Base-by-base conservation (phyloP, 1,284 basidiomycete species). In the Xerocomus nothofagi region DNA sequence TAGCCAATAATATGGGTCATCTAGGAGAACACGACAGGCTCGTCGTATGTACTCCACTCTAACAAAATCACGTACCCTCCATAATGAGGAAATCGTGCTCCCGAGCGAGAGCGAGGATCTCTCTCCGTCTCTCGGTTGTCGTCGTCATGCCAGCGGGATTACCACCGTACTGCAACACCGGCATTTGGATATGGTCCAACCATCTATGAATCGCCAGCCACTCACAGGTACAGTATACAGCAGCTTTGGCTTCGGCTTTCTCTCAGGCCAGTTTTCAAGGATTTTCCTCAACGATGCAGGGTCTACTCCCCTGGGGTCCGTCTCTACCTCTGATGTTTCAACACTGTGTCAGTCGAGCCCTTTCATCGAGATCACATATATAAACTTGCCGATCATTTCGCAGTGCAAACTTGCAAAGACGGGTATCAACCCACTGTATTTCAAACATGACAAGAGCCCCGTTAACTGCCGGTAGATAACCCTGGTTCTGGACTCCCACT, bases 111-210 rank as follows among this genome's bases (percentile, higher is more conserved):
- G 76, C 71, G 12, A 96, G 77, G 12, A 92, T 80, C 59, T 87
- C 86, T 40, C 81, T 76, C 50, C 91, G 85, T 45, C 92, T 79
- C 50, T 86, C 81, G 9, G 78, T 65, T 0, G 84, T 78, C 4
- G 84, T 79, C 10, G 88, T 91, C 69, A 82, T 82, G 6, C 90
- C 91, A 20, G 86, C 86, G 5, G 86, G 88, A 66, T 93, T 93
- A 58, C 81, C 82, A 27, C 88, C 87, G 64, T 82, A 83, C 85
- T 88, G 48, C 5, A 36, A 45, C 44, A 6, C 8, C 4, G 3
- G 32, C 33, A 40, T 39, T 31, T 17, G 33, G 27, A 36, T 30
- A 47, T 6, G 33, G 30, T 48, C 9, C 29, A 30, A 34, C 36
- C 15, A 34, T 21, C 15, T 29, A n/a, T 7, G 51, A 34, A 21